Conservation (phyloP, 805 yeast species). For the Saccharomycopsis oosterbeekiorum region DNA sequence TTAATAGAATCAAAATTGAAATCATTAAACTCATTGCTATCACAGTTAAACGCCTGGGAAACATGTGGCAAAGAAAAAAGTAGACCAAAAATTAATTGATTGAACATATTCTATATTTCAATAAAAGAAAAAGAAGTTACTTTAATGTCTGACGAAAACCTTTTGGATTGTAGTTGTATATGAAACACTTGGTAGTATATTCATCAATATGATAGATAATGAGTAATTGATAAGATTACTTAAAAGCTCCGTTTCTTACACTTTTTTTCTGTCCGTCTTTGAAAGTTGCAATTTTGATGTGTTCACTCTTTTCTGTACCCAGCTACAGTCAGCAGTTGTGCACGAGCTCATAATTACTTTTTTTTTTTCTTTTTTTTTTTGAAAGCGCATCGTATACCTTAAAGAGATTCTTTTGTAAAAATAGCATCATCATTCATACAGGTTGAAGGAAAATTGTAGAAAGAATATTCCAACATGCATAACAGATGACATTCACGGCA, state of each 20-base stretch:
- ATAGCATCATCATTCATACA: background rate
- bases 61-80: background rate
- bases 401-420: background rate
- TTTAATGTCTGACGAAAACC: no score
- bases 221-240: no score
- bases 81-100: background rate
- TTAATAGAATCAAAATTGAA: conserved; percentile 39
- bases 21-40: conserved; percentile 7
- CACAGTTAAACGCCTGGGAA: conserved; percentile 11
- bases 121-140: no score
- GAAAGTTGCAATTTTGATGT: no score
- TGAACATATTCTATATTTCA: background rate
- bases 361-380: background rate
- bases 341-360: background rate
- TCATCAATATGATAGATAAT: no score
- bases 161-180: no score
- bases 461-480: background rate
- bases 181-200: no score
- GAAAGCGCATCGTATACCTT: background rate
- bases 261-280: no score
- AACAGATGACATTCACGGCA: background rate
- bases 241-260: no score
- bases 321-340: no score
- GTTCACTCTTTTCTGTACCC: no score
- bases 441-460: no score